Evolutionary conservation across 2,329 filamentous ascomycete genomes (phyloP).

Genomic region (Colletotrichum spinosum): DNA sequence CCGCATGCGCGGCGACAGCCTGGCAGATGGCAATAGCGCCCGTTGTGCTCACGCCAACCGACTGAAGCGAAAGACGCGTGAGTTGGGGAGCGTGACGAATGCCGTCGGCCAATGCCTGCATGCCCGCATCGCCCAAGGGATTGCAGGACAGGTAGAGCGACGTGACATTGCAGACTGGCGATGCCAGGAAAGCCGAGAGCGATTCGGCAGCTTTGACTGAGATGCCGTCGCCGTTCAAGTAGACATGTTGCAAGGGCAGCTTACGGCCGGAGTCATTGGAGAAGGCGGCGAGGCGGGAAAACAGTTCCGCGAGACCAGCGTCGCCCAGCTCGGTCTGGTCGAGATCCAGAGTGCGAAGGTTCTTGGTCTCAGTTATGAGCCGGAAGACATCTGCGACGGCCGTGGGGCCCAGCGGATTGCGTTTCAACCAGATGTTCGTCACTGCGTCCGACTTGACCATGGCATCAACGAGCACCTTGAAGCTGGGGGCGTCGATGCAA

Average conservation of each 20-base stretch:
- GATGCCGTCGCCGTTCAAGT: slow-evolving; percentile 52
- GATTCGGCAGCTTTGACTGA: slow-evolving; percentile 45
- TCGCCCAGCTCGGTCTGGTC: slow-evolving; percentile 65
- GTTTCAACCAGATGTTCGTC: slow-evolving; percentile 65
- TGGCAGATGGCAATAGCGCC: slow-evolving; percentile 52
- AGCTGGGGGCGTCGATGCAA: slow-evolving; percentile 58
- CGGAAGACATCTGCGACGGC: slow-evolving; percentile 54
- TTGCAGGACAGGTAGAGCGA: slow-evolving; percentile 53
- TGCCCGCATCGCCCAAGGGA: slow-evolving; percentile 50
- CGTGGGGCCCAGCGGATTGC: slow-evolving; percentile 59
- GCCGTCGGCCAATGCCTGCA: slow-evolving; percentile 45
- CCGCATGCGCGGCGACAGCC: slow-evolving; percentile 48
- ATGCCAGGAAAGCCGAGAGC: slow-evolving; percentile 48
- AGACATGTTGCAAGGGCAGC: slow-evolving; percentile 50
- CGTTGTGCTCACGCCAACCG: slow-evolving; percentile 54
- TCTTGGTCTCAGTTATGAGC: slow-evolving; percentile 55
- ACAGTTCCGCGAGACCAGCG: slow-evolving; percentile 56
- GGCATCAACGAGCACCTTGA: slow-evolving; percentile 56
- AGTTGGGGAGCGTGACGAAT: slow-evolving; percentile 48
- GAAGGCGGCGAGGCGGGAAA: slow-evolving; percentile 50
- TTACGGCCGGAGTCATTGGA: slow-evolving; percentile 41
- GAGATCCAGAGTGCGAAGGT: slow-evolving; percentile 62
- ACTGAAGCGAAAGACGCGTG: slow-evolving; percentile 54
- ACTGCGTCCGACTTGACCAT: slow-evolving; percentile 56
- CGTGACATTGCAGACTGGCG: slow-evolving; percentile 47